Evolutionary conservation across 1,139 yeast genomes (phyloP).

Genomic region (Diutina rugosa): DNA sequence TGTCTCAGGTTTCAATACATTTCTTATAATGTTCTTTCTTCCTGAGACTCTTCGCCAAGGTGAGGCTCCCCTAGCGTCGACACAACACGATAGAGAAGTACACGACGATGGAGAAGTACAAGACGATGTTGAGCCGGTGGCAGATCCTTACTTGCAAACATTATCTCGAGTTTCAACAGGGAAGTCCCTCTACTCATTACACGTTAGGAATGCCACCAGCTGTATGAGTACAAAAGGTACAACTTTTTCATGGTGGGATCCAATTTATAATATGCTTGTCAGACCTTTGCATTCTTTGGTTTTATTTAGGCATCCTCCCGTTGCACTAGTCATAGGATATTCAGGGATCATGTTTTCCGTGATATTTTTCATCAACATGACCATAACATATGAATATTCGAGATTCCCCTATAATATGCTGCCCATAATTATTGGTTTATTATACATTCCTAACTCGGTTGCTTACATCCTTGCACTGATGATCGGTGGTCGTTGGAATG

Average conservation of each 20-base stretch:
- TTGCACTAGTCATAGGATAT: constrained; percentile 46
- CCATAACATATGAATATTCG: constrained; percentile 53
- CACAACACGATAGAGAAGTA: background rate
- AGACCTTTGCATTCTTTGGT: constrained; percentile 39
- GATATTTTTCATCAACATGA: constrained; percentile 62
- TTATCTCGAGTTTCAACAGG: background rate
- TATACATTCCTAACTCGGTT: constrained; percentile 75
- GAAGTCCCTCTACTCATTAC: background rate
- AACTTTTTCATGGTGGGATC: background rate
- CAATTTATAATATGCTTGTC: constrained; percentile 25
- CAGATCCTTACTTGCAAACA: background rate
- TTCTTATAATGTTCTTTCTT: constrained; percentile 38
- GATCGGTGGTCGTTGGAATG: constrained; percentile 74
- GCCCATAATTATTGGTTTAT: constrained; percentile 54
- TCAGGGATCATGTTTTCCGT: constrained; percentile 59
- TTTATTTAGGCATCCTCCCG: constrained; percentile 60
- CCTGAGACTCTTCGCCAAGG: constrained; percentile 71
- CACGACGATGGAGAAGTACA: background rate
- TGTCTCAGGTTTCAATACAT: constrained; percentile 41
- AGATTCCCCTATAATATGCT: constrained; percentile 57
- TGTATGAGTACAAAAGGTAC: background rate
- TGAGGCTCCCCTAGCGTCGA: constrained; percentile 20
- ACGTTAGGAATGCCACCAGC: background rate
- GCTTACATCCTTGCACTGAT: constrained; percentile 65
- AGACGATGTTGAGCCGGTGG: background rate